These are phyloP conservation scores for Penicillium dipodomyicola DNA, from an alignment of 495 filamentous ascomycete genomes.

Conservation along the genomic window DNA sequence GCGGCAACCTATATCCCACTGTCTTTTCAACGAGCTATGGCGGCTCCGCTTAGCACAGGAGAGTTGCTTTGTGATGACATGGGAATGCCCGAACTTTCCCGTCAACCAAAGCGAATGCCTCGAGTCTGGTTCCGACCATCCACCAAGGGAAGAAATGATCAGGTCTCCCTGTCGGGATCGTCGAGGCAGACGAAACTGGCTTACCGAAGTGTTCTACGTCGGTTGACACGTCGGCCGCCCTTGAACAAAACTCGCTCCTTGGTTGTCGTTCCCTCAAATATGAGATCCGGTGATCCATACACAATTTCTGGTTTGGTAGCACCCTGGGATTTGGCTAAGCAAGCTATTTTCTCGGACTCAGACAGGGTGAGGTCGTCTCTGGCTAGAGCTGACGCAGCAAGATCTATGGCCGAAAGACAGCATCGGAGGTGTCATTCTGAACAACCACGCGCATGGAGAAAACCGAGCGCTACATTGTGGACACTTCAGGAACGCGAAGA, in stretches of 20 bases:
- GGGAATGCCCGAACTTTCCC: constrained; percentile 39
- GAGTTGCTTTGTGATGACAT: constrained; percentile 26
- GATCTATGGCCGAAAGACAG: constrained; percentile 25
- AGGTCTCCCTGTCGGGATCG: constrained; percentile 14
- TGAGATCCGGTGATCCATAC: constrained; percentile 18
- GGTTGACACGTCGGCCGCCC: constrained; percentile 36
- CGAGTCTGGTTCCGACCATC: constrained; percentile 26
- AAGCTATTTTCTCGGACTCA: constrained; percentile 9
- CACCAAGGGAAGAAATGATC: constrained; percentile 5
- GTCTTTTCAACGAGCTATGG: constrained; percentile 20
- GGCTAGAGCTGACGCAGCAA: constrained; percentile 8
- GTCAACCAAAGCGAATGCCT: constrained; percentile 20
- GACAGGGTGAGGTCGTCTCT: not conserved
- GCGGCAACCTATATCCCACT: constrained; percentile 10
- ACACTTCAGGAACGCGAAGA: constrained; percentile 35
- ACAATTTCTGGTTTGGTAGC: constrained; percentile 31
- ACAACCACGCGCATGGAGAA: constrained; percentile 42
- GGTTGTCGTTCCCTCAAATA: constrained; percentile 34
- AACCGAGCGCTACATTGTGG: constrained; percentile 41
- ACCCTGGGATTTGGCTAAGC: constrained; percentile 12
- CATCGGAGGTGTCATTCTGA: constrained; percentile 46
- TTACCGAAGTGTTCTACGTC: constrained; percentile 28
- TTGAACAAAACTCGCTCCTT: constrained; percentile 38
- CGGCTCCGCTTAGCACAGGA: constrained; percentile 22
- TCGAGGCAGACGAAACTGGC: constrained; percentile 19